Conservation (phyloP, 2,329 filamentous ascomycete genomes). For the Aspergillus caelatus region DNA sequence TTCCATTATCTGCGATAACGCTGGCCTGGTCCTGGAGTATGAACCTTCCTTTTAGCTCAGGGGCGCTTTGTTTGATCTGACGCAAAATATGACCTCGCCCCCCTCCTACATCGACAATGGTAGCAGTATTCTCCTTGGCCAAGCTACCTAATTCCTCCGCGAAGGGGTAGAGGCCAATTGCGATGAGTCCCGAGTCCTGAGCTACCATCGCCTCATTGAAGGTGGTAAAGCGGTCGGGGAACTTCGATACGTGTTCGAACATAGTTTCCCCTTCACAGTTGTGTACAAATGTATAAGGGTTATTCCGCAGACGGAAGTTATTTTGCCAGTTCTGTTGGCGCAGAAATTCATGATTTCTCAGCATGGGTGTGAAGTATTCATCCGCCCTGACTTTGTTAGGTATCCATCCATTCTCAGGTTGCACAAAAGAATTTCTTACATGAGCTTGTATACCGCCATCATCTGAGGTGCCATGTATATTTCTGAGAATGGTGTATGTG, state of each 20-base stretch:
- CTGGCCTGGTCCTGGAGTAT: slow-evolving; percentile 26
- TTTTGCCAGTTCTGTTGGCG: slow-evolving; percentile 20
- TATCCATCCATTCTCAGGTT: accelerated
- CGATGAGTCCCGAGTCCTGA: slow-evolving; percentile 16
- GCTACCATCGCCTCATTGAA: slow-evolving; percentile 18
- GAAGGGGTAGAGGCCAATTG: slow-evolving; percentile 28
- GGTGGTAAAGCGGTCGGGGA: slow-evolving; percentile 12
- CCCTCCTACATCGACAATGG: slow-evolving; percentile 26
- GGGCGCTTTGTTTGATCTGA: slow-evolving; percentile 16
- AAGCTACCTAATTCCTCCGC: slow-evolving; percentile 14
- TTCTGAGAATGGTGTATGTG: slow-evolving; percentile 24
- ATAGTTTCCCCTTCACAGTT: slow-evolving; percentile 21
- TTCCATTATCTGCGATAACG: slow-evolving; percentile 18
- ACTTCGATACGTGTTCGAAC: slow-evolving; percentile 20
- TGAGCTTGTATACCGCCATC: slow-evolving; percentile 14
- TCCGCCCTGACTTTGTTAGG: slow-evolving; percentile 11
- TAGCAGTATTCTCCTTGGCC: slow-evolving; percentile 15
- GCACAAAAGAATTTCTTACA: slow-evolving; percentile 3
- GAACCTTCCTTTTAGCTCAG: slow-evolving; percentile 20
- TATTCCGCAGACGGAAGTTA: slow-evolving; percentile 15
- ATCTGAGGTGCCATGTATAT: slow-evolving; percentile 20
- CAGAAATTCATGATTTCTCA: slow-evolving; percentile 21
- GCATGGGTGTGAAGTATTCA: slow-evolving; percentile 15
- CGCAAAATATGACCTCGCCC: slow-evolving; percentile 21
- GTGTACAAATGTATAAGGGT: slow-evolving; percentile 22